Evolutionary conservation across 2,329 filamentous ascomycete genomes (phyloP), one percentile per base, ranked within the genome.

Genomic region (Nemania abortiva): DNA sequence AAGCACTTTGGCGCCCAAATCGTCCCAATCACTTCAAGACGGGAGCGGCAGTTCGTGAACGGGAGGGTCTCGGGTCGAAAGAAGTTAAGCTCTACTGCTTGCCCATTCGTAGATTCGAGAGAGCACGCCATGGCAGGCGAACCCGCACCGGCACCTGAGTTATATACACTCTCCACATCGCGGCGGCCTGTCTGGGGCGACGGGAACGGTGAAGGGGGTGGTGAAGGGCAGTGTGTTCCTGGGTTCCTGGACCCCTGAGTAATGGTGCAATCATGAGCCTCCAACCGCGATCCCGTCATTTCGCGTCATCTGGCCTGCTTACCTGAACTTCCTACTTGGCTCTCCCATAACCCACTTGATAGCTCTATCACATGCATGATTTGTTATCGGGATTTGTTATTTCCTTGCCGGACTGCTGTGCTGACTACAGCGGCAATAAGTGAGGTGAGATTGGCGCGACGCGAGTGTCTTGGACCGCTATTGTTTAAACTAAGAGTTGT

Each of bases 371-470:
- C 37, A 31, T 9, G 11, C 24, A 31, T 63, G 63, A 69, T 69
- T 69, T 56, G 63, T 69, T 66, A 69, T 42, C 27, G 34, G n/a
- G 58, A 69, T 69, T 69, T 69, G 66, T 69, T 62, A 69, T 69
- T 68, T 18, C 5, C n/a, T 54, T 69, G 66, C 66, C 63, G 66
- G 66, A n/a, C n/a, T 22, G 20, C 9, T 11, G 6, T 66, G 66
- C 66, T 69, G 66, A 69, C 66, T 69, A 66, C 66, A 62, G 34
- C 63, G 47, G 42, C 22, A 47, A 47, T 58, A n/a, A 22, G 47
- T 37, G 62, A 65, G 61, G 62, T 65, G 50, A 69, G 66, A 69
- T 61, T 18, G 52, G 53, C 15, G 20, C 49, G 20, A 34, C 24
- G 24, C 34, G 9, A 22, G 29, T 11, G 31, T 34, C 61, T 63